Conservation (phyloP, 225 moss, liverwort and hornwort species). For the Antitrichia curtipendula region DNA sequence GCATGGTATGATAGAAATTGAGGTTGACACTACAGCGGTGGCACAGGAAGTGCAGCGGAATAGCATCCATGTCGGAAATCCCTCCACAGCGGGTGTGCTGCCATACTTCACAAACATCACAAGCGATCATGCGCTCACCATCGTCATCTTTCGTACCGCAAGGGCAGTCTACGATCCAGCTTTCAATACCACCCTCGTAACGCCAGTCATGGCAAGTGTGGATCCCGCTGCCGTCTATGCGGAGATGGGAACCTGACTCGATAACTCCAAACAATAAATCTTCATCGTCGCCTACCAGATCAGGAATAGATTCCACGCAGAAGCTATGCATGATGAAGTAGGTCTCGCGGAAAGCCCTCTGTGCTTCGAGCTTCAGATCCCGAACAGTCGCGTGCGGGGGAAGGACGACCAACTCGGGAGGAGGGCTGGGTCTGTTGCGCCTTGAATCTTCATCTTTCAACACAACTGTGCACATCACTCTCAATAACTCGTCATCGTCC, state of each 20-base stretch:
- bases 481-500: slow-evolving; percentile 88
- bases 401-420: slow-evolving; percentile 83
- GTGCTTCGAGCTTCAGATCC: slow-evolving; percentile 86
- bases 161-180: slow-evolving; percentile 96
- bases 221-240: slow-evolving; percentile 78
- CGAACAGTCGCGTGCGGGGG: slow-evolving; percentile 94
- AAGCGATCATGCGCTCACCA: slow-evolving; percentile 98
- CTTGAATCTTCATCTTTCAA: slow-evolving; percentile 74
- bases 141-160: slow-evolving; percentile 98
- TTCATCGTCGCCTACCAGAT: slow-evolving; percentile 81
- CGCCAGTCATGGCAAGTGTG: slow-evolving; percentile 92
- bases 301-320: slow-evolving; percentile 73
- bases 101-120: slow-evolving; percentile 97
- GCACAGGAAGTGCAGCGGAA: slow-evolving; percentile 89
- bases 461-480: slow-evolving; percentile 94
- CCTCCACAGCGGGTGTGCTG: slow-evolving; percentile 99
- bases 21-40: slow-evolving; percentile 94
- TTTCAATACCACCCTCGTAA: slow-evolving; percentile 96
- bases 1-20: slow-evolving; percentile 58
- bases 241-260: slow-evolving; percentile 81
- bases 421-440: slow-evolving; percentile 89
- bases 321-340: slow-evolving; percentile 94
- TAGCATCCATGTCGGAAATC: slow-evolving; percentile 89
- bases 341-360: slow-evolving; percentile 94
- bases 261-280: slow-evolving; percentile 85